Evolutionary conservation across 805 yeast species (phyloP), one percentile per base, ranked within the genome.

Genomic region (Clavispora santaluciae): DNA sequence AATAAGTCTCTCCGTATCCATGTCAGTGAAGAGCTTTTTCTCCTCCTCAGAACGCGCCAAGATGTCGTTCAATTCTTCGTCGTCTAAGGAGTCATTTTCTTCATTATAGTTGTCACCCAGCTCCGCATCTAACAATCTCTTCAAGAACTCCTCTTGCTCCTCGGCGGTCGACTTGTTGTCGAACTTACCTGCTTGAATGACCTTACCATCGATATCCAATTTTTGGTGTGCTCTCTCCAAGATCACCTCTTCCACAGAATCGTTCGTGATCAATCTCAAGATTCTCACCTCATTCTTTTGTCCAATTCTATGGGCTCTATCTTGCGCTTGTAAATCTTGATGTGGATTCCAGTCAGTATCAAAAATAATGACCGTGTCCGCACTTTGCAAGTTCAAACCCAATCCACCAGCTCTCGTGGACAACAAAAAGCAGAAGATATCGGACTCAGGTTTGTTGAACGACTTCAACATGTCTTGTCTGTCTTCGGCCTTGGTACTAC

Each of bases 341-440:
- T 86, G 95, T 7, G 95, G 95, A 57, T 86, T 86, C 95, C 95
- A 86, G 66, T 86, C 95, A 12, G 91, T 83, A 60, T 86, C 95
- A 59, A 85, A 86, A 48, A 86, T 86, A 48, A 86, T 79, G 43
- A 86, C 95, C 0, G 95, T 86, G 59, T 86, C 95, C 3, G 95
- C 95, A 20, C 90, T 84, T 66, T 86, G 95, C 60, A 86, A 76
- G 61, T 86, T 86, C 55, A 86, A 73, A 57, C 95, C 95, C 54
- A 86, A 75, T 49, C 95, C 95, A 74, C 95, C 95, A 39, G 95
- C 95, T 72, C 95, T 80, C 0, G 95, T 86, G 1, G 91, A 83
- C 44, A 86, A 66, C 44, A 86, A 66, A 69, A 86, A 86, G 48
- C 87, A 81, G 63, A 86, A 86, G 56, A 82, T 84, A 3, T 82